These are phyloP conservation scores for Suhomyces yuchorum DNA, from an alignment of 1,139 yeast species.

Conservation along the genomic window DNA sequence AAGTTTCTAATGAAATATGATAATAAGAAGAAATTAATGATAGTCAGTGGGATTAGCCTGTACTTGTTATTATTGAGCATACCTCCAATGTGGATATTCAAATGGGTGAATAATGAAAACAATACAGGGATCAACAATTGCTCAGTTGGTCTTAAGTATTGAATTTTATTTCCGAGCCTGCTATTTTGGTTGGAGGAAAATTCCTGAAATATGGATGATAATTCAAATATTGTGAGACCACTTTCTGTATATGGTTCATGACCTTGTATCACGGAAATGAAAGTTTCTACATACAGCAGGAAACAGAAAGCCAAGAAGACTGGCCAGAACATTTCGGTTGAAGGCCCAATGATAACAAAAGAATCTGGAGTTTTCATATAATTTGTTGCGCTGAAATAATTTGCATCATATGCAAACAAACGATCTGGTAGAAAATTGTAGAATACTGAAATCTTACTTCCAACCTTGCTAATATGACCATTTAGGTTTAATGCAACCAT, in stretches of 20 bases:
- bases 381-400: constrained; percentile 23
- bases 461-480: constrained; percentile 21
- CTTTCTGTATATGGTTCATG: constrained; percentile 62
- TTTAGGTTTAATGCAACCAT: constrained; percentile 39
- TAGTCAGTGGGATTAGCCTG: constrained; percentile 62
- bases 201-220: constrained; percentile 73
- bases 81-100: constrained; percentile 61
- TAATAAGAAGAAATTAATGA: constrained; percentile 55
- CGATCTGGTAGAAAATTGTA: constrained; percentile 20
- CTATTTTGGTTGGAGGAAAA: constrained; percentile 49
- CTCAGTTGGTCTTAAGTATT: constrained; percentile 47
- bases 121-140: constrained; percentile 55
- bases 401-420: constrained; percentile 39
- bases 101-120: constrained; percentile 56
- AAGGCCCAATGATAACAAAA: constrained; percentile 50
- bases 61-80: constrained; percentile 52
- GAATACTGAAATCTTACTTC: constrained; percentile 5
- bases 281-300: constrained; percentile 71
- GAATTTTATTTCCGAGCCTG: constrained; percentile 28
- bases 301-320: constrained; percentile 61
- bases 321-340: constrained; percentile 63
- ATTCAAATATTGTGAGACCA: constrained; percentile 73
- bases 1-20: constrained; percentile 44
- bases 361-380: constrained; percentile 38
- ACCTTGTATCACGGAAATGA: constrained; percentile 62